These are phyloP conservation scores for Asterophora lycoperdoides DNA, from an alignment of 768 basidiomycete genomes.

Conservation along the genomic window DNA sequence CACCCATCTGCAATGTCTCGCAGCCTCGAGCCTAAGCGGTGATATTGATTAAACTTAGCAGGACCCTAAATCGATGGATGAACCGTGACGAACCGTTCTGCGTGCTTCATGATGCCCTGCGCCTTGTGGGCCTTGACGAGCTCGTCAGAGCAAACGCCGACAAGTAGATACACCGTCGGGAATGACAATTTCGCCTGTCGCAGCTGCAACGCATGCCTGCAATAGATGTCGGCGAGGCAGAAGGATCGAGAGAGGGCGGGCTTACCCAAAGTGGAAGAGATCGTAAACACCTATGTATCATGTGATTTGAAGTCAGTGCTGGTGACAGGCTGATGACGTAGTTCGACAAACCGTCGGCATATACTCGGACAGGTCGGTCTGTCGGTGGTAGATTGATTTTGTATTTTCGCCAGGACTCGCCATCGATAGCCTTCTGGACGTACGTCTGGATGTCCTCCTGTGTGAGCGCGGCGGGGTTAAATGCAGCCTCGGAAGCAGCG, in stretches of 20 bases:
- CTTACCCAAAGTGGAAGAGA: conserved; percentile 93
- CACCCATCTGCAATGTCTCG: conserved; percentile 96
- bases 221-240: conserved; percentile 4
- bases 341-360: conserved; percentile 90
- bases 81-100: conserved; percentile 40
- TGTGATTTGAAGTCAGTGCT: conserved; percentile 21
- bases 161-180: conserved; percentile 83
- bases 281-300: conserved; percentile 89
- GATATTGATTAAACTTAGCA: background rate
- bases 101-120: conserved; percentile 81
- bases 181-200: conserved; percentile 96
- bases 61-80: background rate
- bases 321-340: conserved; percentile 21
- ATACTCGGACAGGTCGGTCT: conserved; percentile 80
- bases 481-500: conserved; percentile 33
- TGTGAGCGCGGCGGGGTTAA: conserved; percentile 65
- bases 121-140: conserved; percentile 78
- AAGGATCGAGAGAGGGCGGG: conserved; percentile 7
- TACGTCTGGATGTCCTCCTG: conserved; percentile 77
- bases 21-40: conserved; percentile 66
- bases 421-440: conserved; percentile 71
- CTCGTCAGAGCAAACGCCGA: conserved; percentile 90
- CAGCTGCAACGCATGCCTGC: conserved; percentile 89
- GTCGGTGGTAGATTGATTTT: conserved; percentile 82
- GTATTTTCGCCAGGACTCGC: conserved; percentile 62